These are phyloP conservation scores for Fusarium pseudocircinatum DNA, from an alignment of 2,329 filamentous ascomycete genomes.

Conservation along the genomic window DNA sequence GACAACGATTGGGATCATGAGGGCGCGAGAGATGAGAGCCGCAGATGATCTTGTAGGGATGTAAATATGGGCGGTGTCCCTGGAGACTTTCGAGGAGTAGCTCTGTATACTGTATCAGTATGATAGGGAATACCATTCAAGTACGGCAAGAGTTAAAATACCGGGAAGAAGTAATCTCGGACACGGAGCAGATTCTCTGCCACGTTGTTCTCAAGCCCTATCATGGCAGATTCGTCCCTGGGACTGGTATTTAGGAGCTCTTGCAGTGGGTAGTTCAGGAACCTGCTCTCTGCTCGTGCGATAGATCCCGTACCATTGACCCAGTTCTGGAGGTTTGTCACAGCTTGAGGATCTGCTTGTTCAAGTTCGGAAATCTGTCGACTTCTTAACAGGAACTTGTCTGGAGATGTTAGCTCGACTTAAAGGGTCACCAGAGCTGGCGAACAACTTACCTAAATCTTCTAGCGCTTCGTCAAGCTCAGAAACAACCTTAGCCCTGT, in stretches of 20 bases:
- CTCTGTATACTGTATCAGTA: neutral
- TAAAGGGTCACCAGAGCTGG: too few species aligned
- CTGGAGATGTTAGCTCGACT: neutral
- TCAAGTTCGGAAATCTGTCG: neutral
- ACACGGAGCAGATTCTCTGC: neutral
- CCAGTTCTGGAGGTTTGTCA: fast-evolving
- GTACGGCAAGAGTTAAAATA: fast-evolving
- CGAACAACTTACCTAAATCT: neutral
- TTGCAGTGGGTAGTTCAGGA: neutral
- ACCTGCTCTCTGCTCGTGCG: neutral
- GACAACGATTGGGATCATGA: neutral
- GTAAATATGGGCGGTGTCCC: neutral
- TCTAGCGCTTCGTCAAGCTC: neutral
- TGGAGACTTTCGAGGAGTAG: fast-evolving
- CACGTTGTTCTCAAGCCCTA: neutral
- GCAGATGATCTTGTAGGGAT: neutral
- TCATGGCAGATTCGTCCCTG: neutral
- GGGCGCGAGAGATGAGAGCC: neutral
- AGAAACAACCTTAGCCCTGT: fast-evolving
- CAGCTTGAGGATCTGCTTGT: neutral
- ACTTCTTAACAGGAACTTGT: neutral
- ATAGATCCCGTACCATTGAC: neutral
- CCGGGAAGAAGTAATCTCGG: neutral
- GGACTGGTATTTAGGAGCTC: neutral
- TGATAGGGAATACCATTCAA: fast-evolving